Percentiles rank a stretch among this genome's conserved stretches.
Evolutionary conservation across 768 basidiomycete species (phyloP).

Genomic region (Tylopilus intermedius): DNA sequence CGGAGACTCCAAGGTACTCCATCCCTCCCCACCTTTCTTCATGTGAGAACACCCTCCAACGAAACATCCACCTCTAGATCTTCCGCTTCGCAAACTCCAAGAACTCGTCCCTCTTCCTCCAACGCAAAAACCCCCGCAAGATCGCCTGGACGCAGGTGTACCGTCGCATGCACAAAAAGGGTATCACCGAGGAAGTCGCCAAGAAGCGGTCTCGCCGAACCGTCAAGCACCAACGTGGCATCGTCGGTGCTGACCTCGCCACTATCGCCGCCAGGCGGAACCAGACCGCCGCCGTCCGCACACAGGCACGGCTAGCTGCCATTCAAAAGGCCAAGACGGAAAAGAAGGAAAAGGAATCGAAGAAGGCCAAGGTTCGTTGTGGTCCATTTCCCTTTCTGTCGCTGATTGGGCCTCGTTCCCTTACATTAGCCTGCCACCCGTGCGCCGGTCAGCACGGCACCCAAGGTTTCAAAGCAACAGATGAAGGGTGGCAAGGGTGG

Average conservation of each 20-base stretch:
- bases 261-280: conserved; percentile 89
- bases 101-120: conserved; percentile 93
- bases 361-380: conserved; percentile 70
- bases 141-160: conserved; percentile 95
- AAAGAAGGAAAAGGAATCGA: conserved; percentile 94
- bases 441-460: conserved; percentile 50
- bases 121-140: conserved; percentile 99
- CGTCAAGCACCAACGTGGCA: conserved; percentile 97
- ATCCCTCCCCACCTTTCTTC: neutral
- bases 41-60: neutral
- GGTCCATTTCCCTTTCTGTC: neutral
- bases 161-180: conserved; percentile 99
- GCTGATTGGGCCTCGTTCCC: conserved; percentile 5
- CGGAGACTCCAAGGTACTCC: conserved; percentile 84
- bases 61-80: conserved; percentile 45
- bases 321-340: conserved; percentile 93
- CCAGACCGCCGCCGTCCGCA: conserved; percentile 82
- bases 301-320: conserved; percentile 75
- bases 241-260: conserved; percentile 93
- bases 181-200: conserved; percentile 96
- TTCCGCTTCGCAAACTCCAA: conserved; percentile 95
- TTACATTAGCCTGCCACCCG: conserved; percentile 47
- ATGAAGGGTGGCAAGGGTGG: conserved; percentile 88
- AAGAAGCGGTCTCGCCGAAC: conserved; percentile 98
- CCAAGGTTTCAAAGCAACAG: conserved; percentile 92